Base-by-base conservation (phyloP, 805 yeast species). In the Metschnikowia gelsemii region DNA sequence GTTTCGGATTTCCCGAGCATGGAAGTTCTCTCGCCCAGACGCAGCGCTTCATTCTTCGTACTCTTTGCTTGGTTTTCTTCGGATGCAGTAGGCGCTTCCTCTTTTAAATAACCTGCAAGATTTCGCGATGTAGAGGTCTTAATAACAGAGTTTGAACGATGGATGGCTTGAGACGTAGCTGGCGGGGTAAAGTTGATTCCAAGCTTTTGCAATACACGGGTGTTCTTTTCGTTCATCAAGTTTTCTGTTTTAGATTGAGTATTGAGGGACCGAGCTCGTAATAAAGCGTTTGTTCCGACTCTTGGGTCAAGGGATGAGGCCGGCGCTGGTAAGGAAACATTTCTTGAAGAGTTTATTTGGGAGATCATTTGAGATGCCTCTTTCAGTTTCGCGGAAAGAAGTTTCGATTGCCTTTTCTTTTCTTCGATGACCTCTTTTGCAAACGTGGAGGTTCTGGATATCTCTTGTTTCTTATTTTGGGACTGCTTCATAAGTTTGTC, bases 71-170 rank as follows among this genome's bases (percentile, higher is more conserved):
- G 14, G 28, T 25, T 26, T 32, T 13, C 16, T 26, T 19, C 38
- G 19, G 25, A 12, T 14, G 31, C 22, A 11, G 9, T 12, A 6
- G 21, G 13, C 5, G 24, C 32, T 3, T 34, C 20, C 12, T 34
- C 39, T 17, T 29, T 27, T 11, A 40, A 29, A 24, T 51, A 49
- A 5, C 51, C 49, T 2, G 61, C 49, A 24, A 58, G 48, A 35
- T 64, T 63, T 40, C 54, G 63, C 0, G 72, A 66, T 26, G 69
- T 64, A 7, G 73, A 66, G 7, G 72, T 66, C 46, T 68, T 68
- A 33, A 62, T 37, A 27, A 51, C 49, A 4, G 54, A 42, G 42
- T 51, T 51, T 8, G 55, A 49, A 5, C 52, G 46, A 2, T 53
- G 46, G 49, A 57, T 40, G 3, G 34, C 7, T 23, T 44, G 34